Evolutionary conservation across 148 eudicot species (phyloP), one percentile per base, ranked within the genome.

Genomic region (Arctostaphylos glauca): DNA sequence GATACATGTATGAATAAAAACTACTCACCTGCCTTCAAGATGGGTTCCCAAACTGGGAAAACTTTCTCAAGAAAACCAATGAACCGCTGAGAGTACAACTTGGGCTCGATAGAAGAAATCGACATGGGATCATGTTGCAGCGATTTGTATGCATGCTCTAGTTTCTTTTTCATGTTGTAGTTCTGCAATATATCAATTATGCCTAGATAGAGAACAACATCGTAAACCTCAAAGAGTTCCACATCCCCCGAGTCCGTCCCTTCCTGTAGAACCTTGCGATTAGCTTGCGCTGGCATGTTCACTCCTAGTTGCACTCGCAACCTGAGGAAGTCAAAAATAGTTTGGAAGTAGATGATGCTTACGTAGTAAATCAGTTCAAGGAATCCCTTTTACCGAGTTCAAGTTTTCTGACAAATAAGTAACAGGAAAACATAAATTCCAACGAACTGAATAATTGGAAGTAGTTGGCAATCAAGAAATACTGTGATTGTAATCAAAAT

Each of bases 201-300:
- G 81, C 99, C 99, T n/a, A 96, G 92, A 84, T 93, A 96, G 47
- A 96, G 92, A 77, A 96, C 95, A 54, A 94, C 98, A 75, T 96
- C 99, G 81, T 94, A 96, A 56, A 94, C 96, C 90, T 96, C 99
- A 83, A 92, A 94, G 9, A 94, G 97, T 80, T 96, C 98, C 12
- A 90, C 89, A 83, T 93, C 97, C 50, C 74, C 60, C 76, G 97
- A 86, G 84, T 88, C 95, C 0, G 81, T 75, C 73, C 87, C 90
- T 3, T 87, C 88, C 71, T 87, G 90, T 79, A 43, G 77, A 74
- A 96, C 84, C 89, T 91, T 93, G 81, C 86, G 94, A 48, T 86
- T 89, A 19, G 98, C 98, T 80, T 88, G 87, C 46, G 99, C 97
- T 48, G 99, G 99, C 99, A 96, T 96, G 90, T 96, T 92, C 53